Evolutionary conservation across 2,329 filamentous ascomycete genomes (phyloP).

Genomic region (Plenodomus tracheiphilus): DNA sequence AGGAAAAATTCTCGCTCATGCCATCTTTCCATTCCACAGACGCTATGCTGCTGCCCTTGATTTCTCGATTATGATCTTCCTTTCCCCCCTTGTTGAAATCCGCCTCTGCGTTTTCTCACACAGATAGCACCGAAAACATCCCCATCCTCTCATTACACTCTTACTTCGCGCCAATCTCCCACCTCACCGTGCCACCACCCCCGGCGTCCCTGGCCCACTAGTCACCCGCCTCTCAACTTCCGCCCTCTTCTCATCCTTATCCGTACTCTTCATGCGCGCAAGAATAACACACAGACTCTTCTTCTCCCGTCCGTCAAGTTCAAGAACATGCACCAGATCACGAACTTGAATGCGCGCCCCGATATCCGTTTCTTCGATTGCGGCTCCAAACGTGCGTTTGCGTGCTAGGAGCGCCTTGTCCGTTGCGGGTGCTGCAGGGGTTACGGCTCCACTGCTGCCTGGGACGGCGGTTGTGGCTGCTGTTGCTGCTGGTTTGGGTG

Average conservation of each 20-base stretch:
- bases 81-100: too few relatives aligned
- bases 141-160: too few relatives aligned
- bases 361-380: conserved; percentile 76
- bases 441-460: conserved; percentile 29
- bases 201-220: neutral
- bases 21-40: too few relatives aligned
- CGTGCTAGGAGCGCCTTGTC: conserved; percentile 57
- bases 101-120: too few relatives aligned
- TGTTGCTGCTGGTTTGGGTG: conserved; percentile 33
- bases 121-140: too few relatives aligned
- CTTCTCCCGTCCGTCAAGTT: conserved; percentile 72
- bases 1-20: too few relatives aligned
- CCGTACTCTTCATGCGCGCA: conserved; percentile 35
- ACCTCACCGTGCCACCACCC: neutral
- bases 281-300: conserved; percentile 50
- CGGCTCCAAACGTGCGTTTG: conserved; percentile 68
- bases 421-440: conserved; percentile 20
- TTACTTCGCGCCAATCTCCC: too few relatives aligned
- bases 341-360: conserved; percentile 81
- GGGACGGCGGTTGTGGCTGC: conserved; percentile 1
- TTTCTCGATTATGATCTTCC: too few relatives aligned
- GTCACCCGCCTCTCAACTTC: neutral
- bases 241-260: conserved; percentile 27
- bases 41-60: too few relatives aligned
- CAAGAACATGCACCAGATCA: conserved; percentile 78